A percentile compares a stretch with the other conserved stretches of the same genome.
phyloP scores from a whole-genome alignment of 192 early-diverging fungal genomes.

The Chytriomyces sp. region DNA sequence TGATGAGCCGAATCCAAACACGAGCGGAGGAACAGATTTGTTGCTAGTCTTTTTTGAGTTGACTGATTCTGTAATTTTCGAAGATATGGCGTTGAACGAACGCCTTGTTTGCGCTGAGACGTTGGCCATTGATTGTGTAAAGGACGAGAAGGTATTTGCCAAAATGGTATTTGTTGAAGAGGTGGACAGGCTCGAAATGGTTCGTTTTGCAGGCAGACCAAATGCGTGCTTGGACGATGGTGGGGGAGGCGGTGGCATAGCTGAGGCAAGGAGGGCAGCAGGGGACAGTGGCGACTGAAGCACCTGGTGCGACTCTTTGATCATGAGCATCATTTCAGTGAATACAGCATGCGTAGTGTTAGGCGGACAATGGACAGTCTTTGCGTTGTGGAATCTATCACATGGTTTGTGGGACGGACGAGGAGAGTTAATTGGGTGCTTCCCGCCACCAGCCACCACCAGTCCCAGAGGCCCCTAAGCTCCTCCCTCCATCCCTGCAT shows the following conservation, averaged over 20 bases:
- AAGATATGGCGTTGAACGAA: too few species aligned
- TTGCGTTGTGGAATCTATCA: constrained; percentile 28
- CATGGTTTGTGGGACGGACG: too few species aligned
- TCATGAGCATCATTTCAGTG: constrained; percentile 12
- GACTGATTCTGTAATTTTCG: too few species aligned
- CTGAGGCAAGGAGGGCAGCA: not conserved
- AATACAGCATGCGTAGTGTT: constrained; percentile 19
- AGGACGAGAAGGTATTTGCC: too few species aligned
- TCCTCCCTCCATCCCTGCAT: too few species aligned
- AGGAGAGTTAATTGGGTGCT: not conserved
- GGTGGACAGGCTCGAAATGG: not conserved
- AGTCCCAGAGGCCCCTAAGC: not conserved
- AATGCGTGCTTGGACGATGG: not conserved
- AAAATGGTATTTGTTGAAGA: not conserved
- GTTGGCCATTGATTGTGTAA: too few species aligned
- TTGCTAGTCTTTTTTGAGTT: too few species aligned
- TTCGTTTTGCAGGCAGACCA: not conserved
- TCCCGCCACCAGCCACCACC: not conserved
- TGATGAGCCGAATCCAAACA: too few species aligned
- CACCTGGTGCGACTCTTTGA: not conserved
- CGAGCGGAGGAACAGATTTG: too few species aligned
- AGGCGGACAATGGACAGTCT: not conserved
- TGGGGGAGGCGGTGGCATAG: not conserved
- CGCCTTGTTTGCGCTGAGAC: too few species aligned
- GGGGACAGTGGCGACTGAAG: not conserved